Evolutionary conservation across 2,329 filamentous ascomycete species (phyloP).

Genomic region (Mariannaea elegans): DNA sequence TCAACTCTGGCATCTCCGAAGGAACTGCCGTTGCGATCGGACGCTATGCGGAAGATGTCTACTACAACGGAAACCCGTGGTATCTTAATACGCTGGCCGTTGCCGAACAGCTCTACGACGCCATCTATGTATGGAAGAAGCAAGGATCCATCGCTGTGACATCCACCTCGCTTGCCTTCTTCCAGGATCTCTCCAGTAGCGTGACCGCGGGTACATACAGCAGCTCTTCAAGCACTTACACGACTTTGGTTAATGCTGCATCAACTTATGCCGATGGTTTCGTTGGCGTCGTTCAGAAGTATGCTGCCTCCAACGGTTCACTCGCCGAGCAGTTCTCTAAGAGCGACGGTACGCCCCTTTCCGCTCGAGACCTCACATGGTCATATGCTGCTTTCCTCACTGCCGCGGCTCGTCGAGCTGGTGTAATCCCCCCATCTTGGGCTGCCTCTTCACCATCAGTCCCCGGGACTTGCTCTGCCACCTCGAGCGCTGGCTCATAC

Average conservation of each 20-base stretch:
- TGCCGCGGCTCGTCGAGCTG: slow-evolving; percentile 64
- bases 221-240: slow-evolving; percentile 57
- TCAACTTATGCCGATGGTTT: slow-evolving; percentile 69
- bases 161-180: slow-evolving; percentile 73
- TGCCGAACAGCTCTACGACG: slow-evolving; percentile 82
- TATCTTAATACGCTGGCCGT: slow-evolving; percentile 79
- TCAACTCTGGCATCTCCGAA: slow-evolving; percentile 72
- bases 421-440: slow-evolving; percentile 66
- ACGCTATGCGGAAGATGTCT: slow-evolving; percentile 76
- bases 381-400: slow-evolving; percentile 77
- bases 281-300: slow-evolving; percentile 68
- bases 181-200: slow-evolving; percentile 69
- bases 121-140: slow-evolving; percentile 75
- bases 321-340: slow-evolving; percentile 74
- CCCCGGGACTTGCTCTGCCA: slow-evolving; percentile 57
- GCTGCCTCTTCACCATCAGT: slow-evolving; percentile 55
- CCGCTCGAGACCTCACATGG: slow-evolving; percentile 76
- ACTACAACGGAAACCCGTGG: slow-evolving; percentile 85
- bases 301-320: slow-evolving; percentile 69
- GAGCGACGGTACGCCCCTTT: slow-evolving; percentile 62
- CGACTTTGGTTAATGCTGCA: slow-evolving; percentile 64
- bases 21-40: slow-evolving; percentile 71
- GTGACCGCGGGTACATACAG: slow-evolving; percentile 70
- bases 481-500: slow-evolving; percentile 61
- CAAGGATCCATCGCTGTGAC: slow-evolving; percentile 72